Evolutionary conservation across 2,329 filamentous ascomycete genomes (phyloP).

Genomic region (Penicillium sp.): DNA sequence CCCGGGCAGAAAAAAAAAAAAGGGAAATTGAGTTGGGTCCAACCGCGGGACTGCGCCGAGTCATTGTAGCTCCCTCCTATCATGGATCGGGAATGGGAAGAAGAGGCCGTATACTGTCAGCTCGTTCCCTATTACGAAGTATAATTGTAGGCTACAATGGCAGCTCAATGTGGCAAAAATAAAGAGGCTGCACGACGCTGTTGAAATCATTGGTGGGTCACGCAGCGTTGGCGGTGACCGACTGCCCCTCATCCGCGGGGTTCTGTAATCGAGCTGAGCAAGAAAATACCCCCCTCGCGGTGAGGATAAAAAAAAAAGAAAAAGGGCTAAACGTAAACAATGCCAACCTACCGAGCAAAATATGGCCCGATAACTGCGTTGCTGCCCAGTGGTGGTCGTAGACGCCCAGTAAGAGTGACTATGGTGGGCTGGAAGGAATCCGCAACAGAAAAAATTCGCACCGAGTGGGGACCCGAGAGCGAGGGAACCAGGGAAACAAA

Average conservation of each 20-base stretch:
- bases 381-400: conserved; percentile 36
- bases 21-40: conserved; percentile 8
- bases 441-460: conserved; percentile 24
- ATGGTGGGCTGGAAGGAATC: conserved; percentile 19
- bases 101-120: not conserved
- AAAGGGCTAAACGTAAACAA: conserved; percentile 12
- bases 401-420: not conserved
- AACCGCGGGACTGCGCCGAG: conserved; percentile 11
- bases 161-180: conserved; percentile 8
- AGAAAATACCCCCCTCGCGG: not conserved
- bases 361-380: conserved; percentile 32
- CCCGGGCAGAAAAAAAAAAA: not conserved
- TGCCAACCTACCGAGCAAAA: conserved; percentile 8
- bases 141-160: not conserved
- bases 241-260: conserved; percentile 20
- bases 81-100: not conserved
- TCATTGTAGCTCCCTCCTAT: not conserved
- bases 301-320: conserved; percentile 3
- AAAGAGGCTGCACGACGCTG: conserved; percentile 11
- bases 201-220: conserved; percentile 14
- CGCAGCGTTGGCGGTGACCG: conserved; percentile 21
- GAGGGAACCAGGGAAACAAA: conserved; percentile 29
- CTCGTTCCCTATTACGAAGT: not conserved
- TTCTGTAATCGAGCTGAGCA: not conserved
- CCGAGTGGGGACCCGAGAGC: conserved; percentile 23